These are phyloP conservation scores for Zasmidium angulare DNA, from an alignment of 2,329 filamentous ascomycete genomes.

Conservation along the genomic window DNA sequence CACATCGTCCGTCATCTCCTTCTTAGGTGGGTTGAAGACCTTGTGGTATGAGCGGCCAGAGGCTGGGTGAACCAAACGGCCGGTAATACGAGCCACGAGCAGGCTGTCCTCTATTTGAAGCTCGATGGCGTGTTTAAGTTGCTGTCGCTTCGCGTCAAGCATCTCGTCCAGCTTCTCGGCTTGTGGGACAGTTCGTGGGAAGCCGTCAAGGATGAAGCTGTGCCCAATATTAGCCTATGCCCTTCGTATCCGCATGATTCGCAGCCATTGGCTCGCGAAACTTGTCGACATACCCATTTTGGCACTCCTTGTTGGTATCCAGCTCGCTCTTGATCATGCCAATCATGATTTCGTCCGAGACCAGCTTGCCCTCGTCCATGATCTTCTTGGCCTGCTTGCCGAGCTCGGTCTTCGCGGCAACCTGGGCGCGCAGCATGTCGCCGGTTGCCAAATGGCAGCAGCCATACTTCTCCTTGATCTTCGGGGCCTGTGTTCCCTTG, in stretches of 20 bases:
- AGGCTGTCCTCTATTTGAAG: slow-evolving; percentile 94
- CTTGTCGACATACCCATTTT: slow-evolving; percentile 72
- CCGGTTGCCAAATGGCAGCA: slow-evolving; percentile 97
- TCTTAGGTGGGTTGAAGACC: slow-evolving; percentile 97
- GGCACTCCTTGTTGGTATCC: slow-evolving; percentile 90
- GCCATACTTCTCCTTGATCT: slow-evolving; percentile 96
- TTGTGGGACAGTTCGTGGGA: slow-evolving; percentile 94
- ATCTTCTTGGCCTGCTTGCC: slow-evolving; percentile 99
- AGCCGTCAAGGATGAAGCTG: slow-evolving; percentile 98
- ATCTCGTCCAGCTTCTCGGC: slow-evolving; percentile 93
- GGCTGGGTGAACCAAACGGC: slow-evolving; percentile 90
- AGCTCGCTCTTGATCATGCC: slow-evolving; percentile 99
- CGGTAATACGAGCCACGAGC: slow-evolving; percentile 92
- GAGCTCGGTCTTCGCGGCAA: slow-evolving; percentile 93
- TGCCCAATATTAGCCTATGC: slow-evolving; percentile 10
- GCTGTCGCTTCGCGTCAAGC: slow-evolving; percentile 75
- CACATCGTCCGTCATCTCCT: slow-evolving; percentile 89
- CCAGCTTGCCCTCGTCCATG: slow-evolving; percentile 96
- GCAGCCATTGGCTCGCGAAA: slow-evolving; percentile 6
- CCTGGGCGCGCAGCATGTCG: slow-evolving; percentile 98
- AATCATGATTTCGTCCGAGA: slow-evolving; percentile 98
- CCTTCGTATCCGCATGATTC: background rate
- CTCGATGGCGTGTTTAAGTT: slow-evolving; percentile 91
- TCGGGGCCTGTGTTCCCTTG: slow-evolving; percentile 97
- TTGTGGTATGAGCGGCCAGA: slow-evolving; percentile 97